Evolutionary conservation across 2,329 filamentous ascomycete genomes (phyloP).

Genomic region (Colletotrichum noveboracense): DNA sequence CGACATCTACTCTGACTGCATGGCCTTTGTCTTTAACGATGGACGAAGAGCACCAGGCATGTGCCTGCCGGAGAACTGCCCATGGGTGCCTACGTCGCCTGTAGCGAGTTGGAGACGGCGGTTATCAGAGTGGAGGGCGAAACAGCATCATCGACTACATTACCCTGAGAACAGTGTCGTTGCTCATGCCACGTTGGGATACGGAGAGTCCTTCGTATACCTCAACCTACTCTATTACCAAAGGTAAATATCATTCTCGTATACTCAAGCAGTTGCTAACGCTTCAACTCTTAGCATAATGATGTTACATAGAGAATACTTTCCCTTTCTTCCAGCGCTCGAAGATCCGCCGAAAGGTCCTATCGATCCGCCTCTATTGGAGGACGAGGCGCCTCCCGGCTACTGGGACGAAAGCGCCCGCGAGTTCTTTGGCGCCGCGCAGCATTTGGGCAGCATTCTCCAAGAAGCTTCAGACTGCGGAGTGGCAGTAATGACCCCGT

Average conservation of each 20-base stretch:
- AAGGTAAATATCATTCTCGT: constrained; percentile 31
- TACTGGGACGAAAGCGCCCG: constrained; percentile 45
- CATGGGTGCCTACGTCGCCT: constrained; percentile 39
- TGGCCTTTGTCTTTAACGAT: constrained; percentile 47
- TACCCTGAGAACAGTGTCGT: constrained; percentile 42
- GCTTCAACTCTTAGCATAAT: constrained; percentile 32
- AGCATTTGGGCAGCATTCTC: constrained; percentile 38
- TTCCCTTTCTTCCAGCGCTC: constrained; percentile 45
- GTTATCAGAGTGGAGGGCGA: constrained; percentile 38
- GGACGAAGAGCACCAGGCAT: constrained; percentile 45
- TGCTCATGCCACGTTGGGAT: constrained; percentile 42
- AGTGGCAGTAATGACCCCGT: constrained; percentile 42
- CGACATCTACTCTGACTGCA: constrained; percentile 46
- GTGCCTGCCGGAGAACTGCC: constrained; percentile 41
- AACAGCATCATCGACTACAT: constrained; percentile 38
- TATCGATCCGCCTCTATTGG: constrained; percentile 42
- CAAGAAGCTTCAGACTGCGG: constrained; percentile 42
- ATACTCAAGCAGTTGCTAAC: neutral
- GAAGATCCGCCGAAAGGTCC: constrained; percentile 40
- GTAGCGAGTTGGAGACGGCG: constrained; percentile 36
- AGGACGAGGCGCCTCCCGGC: constrained; percentile 38
- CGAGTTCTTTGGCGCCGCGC: constrained; percentile 40
- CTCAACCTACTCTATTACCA: constrained; percentile 49
- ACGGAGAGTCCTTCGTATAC: constrained; percentile 46
- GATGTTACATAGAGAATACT: constrained; percentile 48